These are phyloP conservation scores for Ustulina deusta DNA, from an alignment of 2,329 filamentous ascomycete genomes.

Conservation along the genomic window DNA sequence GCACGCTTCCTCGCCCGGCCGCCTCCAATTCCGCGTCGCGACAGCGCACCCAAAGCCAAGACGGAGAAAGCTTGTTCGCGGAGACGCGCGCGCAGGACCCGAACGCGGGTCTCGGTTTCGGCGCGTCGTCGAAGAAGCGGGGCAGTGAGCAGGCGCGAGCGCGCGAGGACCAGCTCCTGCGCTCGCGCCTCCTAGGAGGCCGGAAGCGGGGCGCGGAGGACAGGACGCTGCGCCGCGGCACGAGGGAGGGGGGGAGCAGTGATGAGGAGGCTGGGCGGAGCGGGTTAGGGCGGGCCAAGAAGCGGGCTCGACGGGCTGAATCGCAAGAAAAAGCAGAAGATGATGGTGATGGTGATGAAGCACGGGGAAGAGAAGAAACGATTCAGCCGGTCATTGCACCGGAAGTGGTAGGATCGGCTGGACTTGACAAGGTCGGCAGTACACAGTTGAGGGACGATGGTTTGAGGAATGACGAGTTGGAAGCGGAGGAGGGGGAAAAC, in stretches of 20 bases:
- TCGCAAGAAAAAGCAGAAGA: constrained; percentile 28
- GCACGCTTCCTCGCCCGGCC: neutral
- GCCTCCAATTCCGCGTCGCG: neutral
- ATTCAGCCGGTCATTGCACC: neutral
- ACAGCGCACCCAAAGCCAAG: constrained; percentile 20
- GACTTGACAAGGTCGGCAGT: neutral
- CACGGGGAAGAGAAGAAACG: neutral
- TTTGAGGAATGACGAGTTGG: neutral
- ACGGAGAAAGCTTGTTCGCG: constrained; percentile 39
- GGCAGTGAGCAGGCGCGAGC: constrained; percentile 21
- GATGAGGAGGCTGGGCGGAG: constrained; percentile 51
- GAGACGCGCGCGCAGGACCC: constrained; percentile 44
- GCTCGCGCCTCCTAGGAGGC: constrained; percentile 45
- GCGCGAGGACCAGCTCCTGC: constrained; percentile 39
- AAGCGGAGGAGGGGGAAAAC: neutral
- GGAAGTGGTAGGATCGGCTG: neutral
- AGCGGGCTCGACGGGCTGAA: constrained; percentile 35
- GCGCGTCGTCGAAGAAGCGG: constrained; percentile 19
- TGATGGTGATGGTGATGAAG: constrained; percentile 13
- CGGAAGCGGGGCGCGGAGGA: constrained; percentile 38
- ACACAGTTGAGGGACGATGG: neutral
- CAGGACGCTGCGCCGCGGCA: constrained; percentile 29
- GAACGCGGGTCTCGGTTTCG: constrained; percentile 46
- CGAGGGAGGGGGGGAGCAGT: constrained; percentile 45
- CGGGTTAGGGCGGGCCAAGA: constrained; percentile 50